Base-by-base conservation (phyloP, 805 yeast genomes). In the Teunomyces kruisii region DNA sequence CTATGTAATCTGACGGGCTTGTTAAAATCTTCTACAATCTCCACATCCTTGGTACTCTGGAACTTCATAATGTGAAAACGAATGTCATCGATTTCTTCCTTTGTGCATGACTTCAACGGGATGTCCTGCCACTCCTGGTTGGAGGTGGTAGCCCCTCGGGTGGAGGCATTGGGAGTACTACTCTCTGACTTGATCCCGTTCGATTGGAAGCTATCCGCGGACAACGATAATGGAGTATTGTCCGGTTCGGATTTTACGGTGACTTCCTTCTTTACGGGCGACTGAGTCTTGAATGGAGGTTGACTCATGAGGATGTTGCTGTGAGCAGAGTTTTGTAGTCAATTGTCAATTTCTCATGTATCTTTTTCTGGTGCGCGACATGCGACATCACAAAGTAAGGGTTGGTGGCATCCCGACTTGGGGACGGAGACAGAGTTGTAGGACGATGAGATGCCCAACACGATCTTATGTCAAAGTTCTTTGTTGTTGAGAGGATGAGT, bases 1-100 rank as follows among this genome's bases (percentile, higher is more conserved):
- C 98, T 77, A 63, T 91, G 97, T 59, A 92, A 70, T 55, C 97
- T 73, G 14, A 91, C 84, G 0, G 99, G 99, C 47, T 79, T 78
- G 45, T 81, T 83, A 62, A 92, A 94, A 49, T 83, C 82, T 29
- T 71, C 68, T 32, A 72, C 67, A 9, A 94, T 92, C 51, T 88
- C 88, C 29, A 94, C 84, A 37, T 78, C 75, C 54, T 80, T 78
- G 47, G 81, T 81, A 28, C 86, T 75, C 57, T 86, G 95, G 58
- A 92, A 89, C 64, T 85, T 85, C 67, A 91, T 64, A 17, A 92
- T 77, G 62, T 92, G 97, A 50, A 83, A 85, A 48, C 95, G 76
- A 40, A 84, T 76, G 49, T 85, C 86, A 38, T 80, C 81, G 27
- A 88, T 64, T 43, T 88, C 96, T 37, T 83, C 83, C 44, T 74